These are phyloP conservation scores for Saccharomyces pastorianus DNA, from an alignment of 1,139 yeast species.

Conservation along the genomic window DNA sequence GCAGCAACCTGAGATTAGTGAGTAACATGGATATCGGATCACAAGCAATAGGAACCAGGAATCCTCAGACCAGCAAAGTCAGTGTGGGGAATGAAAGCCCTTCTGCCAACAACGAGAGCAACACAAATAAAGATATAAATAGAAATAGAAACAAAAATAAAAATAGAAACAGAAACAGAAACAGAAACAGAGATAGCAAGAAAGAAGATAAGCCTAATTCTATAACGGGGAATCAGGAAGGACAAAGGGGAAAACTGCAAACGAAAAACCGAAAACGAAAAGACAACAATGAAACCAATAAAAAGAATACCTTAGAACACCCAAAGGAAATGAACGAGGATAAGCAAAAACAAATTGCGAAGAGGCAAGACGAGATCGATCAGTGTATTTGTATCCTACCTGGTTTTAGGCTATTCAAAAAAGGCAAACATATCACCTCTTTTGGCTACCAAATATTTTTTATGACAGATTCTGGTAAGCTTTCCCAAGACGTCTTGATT, in stretches of 20 bases:
- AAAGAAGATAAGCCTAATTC: background rate
- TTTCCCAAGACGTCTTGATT: conserved; percentile 7
- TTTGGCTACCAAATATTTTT: conserved; percentile 7
- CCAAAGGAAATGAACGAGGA: background rate
- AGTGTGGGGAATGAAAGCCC: no score
- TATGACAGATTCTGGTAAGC: conserved; percentile 5
- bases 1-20: background rate
- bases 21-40: background rate
- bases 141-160: background rate
- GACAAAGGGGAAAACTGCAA: no score
- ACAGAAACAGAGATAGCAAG: background rate
- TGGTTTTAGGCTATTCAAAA: conserved; percentile 12
- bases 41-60: background rate
- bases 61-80: background rate
- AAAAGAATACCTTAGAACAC: background rate
- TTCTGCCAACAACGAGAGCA: background rate
- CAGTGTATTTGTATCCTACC: conserved; percentile 11
- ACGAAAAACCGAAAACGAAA: background rate
- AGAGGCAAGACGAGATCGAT: conserved; percentile 7
- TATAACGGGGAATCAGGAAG: background rate
- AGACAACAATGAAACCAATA: background rate
- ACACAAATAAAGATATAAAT: background rate
- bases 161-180: background rate
- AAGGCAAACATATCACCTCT: conserved; percentile 12
- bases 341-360: background rate